A percentile compares a stretch with the other conserved stretches of the same genome.
These are phyloP conservation scores for Aegilops bicornis DNA, from an alignment of 176 grass and related monocot species.

Conservation along the genomic window DNA sequence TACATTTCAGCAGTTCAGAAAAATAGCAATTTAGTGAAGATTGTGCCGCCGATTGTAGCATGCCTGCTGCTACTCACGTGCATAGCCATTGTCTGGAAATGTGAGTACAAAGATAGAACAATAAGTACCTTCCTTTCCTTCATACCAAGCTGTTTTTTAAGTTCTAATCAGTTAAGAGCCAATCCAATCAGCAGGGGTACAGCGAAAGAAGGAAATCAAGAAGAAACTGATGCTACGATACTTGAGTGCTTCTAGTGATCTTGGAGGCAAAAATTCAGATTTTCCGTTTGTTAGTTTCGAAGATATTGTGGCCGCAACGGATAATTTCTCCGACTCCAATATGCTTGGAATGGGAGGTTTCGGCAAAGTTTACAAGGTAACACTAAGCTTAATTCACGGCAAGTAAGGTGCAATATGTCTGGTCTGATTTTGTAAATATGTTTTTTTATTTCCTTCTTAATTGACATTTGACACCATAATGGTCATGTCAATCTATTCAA, in stretches of 20 bases:
- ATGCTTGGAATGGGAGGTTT: slow-evolving; percentile 55
- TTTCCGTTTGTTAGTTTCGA: slow-evolving; percentile 30
- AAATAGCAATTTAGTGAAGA: neutral
- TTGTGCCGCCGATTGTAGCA: neutral
- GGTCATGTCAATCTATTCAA: neutral
- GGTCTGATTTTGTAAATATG: neutral
- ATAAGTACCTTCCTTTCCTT: neutral
- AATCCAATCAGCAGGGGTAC: neutral
- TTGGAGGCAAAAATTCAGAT: neutral
- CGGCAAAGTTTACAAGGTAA: slow-evolving; percentile 56
- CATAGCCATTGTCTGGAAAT: neutral
- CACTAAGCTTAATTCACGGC: neutral
- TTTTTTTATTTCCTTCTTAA: neutral
- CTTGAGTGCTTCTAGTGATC: neutral
- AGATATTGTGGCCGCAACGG: slow-evolving; percentile 26
- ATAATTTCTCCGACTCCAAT: slow-evolving; percentile 43
- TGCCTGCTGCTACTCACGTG: neutral
- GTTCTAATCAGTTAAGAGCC: neutral
- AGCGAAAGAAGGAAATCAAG: neutral
- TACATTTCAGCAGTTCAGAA: slow-evolving; percentile 1
- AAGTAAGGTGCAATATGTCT: neutral
- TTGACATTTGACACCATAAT: neutral
- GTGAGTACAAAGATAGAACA: neutral
- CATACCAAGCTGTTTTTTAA: neutral
- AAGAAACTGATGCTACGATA: neutral